Evolutionary conservation across 2,329 filamentous ascomycete genomes (phyloP).

Genomic region (Diatrype stigma): DNA sequence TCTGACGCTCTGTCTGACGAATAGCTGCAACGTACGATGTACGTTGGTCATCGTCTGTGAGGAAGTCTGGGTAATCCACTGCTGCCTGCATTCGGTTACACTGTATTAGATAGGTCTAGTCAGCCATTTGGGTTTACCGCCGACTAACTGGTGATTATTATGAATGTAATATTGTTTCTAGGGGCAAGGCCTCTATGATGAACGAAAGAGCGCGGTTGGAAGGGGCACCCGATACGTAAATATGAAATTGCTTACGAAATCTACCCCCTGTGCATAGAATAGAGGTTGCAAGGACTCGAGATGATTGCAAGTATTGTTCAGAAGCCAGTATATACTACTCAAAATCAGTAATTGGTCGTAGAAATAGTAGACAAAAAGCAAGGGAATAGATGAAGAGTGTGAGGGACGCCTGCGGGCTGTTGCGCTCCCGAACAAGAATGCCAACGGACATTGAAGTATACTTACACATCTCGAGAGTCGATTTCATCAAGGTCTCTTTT

Average conservation of each 20-base stretch:
- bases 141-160: too few species aligned
- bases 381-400: too few species aligned
- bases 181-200: too few species aligned
- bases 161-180: too few species aligned
- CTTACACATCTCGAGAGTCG: conserved; percentile 44
- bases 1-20: conserved; percentile 51
- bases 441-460: too few species aligned
- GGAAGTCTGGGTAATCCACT: conserved; percentile 36
- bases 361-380: too few species aligned
- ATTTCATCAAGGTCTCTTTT: conserved; percentile 25
- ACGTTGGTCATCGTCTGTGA: conserved; percentile 30
- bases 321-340: conserved; percentile 50
- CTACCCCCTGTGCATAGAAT: conserved; percentile 54
- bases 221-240: too few species aligned
- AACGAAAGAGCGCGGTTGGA: too few species aligned
- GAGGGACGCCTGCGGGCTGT: too few species aligned
- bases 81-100: conserved; percentile 50
- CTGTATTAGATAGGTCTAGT: too few species aligned
- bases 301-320: conserved; percentile 58
- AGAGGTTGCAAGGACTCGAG: conserved; percentile 57
- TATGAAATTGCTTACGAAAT: conserved; percentile 37
- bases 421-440: too few species aligned
- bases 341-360: background rate
- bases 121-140: too few species aligned
- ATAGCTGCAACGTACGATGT: conserved; percentile 39